Conservation (phyloP, 345 rosid species). For the Citrus sinensis region DNA sequence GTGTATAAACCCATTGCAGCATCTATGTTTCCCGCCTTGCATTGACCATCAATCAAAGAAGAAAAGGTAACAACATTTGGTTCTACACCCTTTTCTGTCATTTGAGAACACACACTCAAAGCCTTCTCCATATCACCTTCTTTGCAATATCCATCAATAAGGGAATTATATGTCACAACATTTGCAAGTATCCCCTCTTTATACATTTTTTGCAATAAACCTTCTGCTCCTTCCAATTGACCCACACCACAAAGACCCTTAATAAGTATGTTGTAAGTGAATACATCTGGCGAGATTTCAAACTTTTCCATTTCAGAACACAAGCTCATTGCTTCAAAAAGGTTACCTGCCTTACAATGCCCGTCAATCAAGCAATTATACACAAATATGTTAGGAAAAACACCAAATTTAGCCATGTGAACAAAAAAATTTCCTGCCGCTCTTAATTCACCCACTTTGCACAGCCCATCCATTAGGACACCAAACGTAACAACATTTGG, state of each 20-base stretch:
- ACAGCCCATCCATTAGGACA: conserved; percentile 49
- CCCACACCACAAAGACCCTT: conserved; percentile 38
- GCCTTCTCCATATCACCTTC: conserved; percentile 48
- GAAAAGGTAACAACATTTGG: conserved; percentile 59
- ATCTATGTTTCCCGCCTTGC: conserved; percentile 52
- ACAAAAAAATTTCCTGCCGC: conserved; percentile 44
- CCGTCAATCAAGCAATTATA: conserved; percentile 65
- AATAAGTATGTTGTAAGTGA: conserved; percentile 59
- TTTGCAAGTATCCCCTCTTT: conserved; percentile 40
- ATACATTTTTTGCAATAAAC: conserved; percentile 45
- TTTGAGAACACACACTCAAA: conserved; percentile 52
- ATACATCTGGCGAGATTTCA: conserved; percentile 46
- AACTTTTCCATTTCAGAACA: conserved; percentile 47
- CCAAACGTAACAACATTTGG: conserved; percentile 65
- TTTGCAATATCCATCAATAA: conserved; percentile 61
- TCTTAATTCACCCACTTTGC: conserved; percentile 44
- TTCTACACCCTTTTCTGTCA: conserved; percentile 45
- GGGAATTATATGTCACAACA: conserved; percentile 53
- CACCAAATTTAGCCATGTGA: conserved; percentile 53
- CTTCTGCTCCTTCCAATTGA: conserved; percentile 39
- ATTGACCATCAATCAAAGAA: conserved; percentile 56
- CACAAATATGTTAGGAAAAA: conserved; percentile 50
- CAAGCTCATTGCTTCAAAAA: conserved; percentile 41
- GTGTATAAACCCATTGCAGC: conserved; percentile 53
- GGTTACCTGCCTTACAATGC: conserved; percentile 38